These are phyloP conservation scores for Sclerotinia trifoliorum DNA, from an alignment of 2,329 filamentous ascomycete genomes.

Conservation along the genomic window DNA sequence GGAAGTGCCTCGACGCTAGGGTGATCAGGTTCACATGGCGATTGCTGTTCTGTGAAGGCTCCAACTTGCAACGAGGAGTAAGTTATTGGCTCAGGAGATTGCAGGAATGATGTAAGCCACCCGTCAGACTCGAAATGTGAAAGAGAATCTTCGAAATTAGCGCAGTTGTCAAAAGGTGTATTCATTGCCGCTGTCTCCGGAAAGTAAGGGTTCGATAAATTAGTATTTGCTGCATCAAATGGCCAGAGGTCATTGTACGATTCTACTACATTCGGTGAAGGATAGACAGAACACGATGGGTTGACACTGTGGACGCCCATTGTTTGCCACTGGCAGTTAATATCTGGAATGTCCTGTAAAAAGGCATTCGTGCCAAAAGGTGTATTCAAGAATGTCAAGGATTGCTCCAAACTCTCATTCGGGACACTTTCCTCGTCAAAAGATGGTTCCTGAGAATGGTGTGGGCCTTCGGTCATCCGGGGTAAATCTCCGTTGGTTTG, in stretches of 20 bases:
- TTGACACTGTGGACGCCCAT: not conserved
- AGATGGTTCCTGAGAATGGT: not conserved
- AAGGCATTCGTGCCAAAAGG: not conserved
- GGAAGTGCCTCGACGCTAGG: no score
- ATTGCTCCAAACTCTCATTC: not conserved
- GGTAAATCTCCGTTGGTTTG: not conserved
- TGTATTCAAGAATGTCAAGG: not conserved
- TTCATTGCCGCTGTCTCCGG: no score
- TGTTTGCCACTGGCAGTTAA: conserved; percentile 7
- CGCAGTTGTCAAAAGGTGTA: not conserved
- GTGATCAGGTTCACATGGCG: not conserved
- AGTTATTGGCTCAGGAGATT: not conserved
- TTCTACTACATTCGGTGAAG: not conserved
- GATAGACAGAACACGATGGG: no score
- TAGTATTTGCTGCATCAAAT: not conserved
- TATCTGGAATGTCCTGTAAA: not conserved
- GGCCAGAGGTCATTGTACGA: not conserved
- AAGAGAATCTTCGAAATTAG: not conserved
- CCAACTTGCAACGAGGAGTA: not conserved
- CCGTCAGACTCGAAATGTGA: conserved; percentile 7
- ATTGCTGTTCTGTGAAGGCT: not conserved
- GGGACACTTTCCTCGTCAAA: not conserved
- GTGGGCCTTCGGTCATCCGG: conserved; percentile 1
- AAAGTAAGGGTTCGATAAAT: not conserved
- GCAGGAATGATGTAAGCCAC: conserved; percentile 11